These are phyloP conservation scores for Chytridium lagenaria DNA, from an alignment of 371 early-diverging fungal genomes.

Conservation along the genomic window DNA sequence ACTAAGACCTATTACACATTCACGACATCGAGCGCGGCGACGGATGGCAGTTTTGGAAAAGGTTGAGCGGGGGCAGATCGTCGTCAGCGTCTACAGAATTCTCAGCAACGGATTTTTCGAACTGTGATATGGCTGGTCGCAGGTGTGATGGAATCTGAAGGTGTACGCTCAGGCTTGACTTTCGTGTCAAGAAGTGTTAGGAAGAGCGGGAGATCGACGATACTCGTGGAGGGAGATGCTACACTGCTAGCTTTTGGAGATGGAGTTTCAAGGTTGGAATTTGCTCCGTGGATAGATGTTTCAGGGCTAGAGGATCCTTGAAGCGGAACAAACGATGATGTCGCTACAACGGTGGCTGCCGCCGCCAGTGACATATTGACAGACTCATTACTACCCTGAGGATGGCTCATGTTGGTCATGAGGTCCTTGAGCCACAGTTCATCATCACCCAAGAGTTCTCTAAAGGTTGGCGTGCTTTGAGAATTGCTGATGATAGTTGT, in stretches of 20 bases:
- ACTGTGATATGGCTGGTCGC: background rate
- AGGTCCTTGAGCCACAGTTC: conserved; percentile 5
- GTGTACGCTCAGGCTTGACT: background rate
- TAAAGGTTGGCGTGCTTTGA: background rate
- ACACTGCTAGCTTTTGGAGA: background rate
- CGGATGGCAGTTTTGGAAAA: background rate
- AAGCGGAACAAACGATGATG: no score
- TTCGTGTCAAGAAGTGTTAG: background rate
- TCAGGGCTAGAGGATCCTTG: no score
- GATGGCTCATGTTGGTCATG: background rate
- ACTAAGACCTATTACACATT: background rate
- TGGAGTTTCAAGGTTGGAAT: background rate
- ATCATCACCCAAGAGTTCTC: background rate
- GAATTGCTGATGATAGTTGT: background rate
- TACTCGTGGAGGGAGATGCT: background rate
- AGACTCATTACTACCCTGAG: background rate
- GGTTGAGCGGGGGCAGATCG: background rate
- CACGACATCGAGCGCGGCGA: background rate
- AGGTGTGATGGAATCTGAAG: background rate
- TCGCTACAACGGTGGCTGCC: background rate
- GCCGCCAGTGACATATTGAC: background rate
- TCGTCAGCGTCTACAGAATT: conserved; percentile 8
- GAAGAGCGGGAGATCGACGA: background rate
- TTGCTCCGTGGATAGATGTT: no score
- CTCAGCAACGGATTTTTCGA: background rate